Base-by-base conservation (phyloP, 2,329 filamentous ascomycete species). In the Aspergillus tubingensis region DNA sequence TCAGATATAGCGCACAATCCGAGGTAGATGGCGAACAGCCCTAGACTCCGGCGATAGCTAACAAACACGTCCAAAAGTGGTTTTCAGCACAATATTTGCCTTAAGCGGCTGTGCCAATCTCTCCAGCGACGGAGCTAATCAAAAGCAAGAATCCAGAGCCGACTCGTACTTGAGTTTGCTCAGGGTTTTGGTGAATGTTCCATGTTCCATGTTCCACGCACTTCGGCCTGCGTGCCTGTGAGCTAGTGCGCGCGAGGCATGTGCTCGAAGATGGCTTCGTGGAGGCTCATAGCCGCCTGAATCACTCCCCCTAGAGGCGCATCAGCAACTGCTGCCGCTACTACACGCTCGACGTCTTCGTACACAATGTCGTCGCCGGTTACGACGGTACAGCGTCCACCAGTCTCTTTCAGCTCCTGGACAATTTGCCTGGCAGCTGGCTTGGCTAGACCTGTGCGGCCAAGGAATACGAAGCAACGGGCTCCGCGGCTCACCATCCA, bases 241-340 rank as follows among this genome's bases (percentile, higher is more conserved):
- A 64, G 60, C 80, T 82, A 86, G 57, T 80, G 74, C 0, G 73
- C 70, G 58, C 76, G 78, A 0, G 73, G 75, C 82, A 86, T 85
- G 63, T 79, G 79, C 17, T 80, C 74, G 59, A 84, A 85, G 0
- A 81, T 68, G 1, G 74, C 72, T 60, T 86, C 84, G 59, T 79
- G 59, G n/a, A 65, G 58, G 13, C 58, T 60, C 60, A 65, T 62
- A 2, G 65, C 64, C 1, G 58, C 64, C 13, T 67, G 62, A 6
- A 67, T 39, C 10, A 67, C 58, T 8, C 65, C 65, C 6, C 54
- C 49, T 8, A 67, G 57, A 2, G 25, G 41, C 3, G 48, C 43
- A 15, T 15, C 25, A 7, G 39, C 47, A 11, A 17, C n/a, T n/a
- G 38, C n/a, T 17, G 38, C n/a, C 13, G 32, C 51, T 13, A 54